Evolutionary conservation across 2,329 filamentous ascomycete species (phyloP).

Genomic region (Emmonsiellopsis sp.): DNA sequence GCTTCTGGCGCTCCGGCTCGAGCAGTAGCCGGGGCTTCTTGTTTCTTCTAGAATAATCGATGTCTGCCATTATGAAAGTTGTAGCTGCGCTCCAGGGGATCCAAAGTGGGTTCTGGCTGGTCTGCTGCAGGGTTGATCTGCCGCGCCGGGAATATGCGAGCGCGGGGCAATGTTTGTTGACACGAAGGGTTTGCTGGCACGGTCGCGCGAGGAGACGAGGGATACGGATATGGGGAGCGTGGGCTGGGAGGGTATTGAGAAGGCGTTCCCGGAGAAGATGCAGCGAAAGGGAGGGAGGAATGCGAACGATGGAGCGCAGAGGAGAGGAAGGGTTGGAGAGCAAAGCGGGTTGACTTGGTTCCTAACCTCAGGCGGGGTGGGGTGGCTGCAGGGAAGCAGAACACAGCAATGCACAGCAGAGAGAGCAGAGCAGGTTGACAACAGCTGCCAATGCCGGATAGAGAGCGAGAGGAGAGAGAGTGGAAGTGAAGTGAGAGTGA

Average conservation of each 20-base stretch:
- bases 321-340: background rate
- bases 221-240: background rate
- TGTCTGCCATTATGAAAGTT: conserved; percentile 35
- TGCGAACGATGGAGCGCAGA: background rate
- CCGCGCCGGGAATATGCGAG: background rate
- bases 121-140: background rate
- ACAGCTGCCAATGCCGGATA: no score
- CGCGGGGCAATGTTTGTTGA: background rate
- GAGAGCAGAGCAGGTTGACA: no score
- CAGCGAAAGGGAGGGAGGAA: background rate
- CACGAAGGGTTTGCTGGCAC: background rate
- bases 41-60: conserved; percentile 80
- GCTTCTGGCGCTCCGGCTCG: conserved; percentile 68
- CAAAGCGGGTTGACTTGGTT: background rate
- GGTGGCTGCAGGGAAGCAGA: background rate
- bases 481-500: no score
- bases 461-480: no score
- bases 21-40: conserved; percentile 70
- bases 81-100: background rate
- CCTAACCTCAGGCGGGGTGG: background rate
- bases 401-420: background rate
- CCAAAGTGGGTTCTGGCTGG: background rate
- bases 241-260: background rate
- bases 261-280: background rate
- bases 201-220: background rate